Base-by-base conservation (phyloP, 345 rosid genomes). In the Moricandia moricandioides region DNA sequence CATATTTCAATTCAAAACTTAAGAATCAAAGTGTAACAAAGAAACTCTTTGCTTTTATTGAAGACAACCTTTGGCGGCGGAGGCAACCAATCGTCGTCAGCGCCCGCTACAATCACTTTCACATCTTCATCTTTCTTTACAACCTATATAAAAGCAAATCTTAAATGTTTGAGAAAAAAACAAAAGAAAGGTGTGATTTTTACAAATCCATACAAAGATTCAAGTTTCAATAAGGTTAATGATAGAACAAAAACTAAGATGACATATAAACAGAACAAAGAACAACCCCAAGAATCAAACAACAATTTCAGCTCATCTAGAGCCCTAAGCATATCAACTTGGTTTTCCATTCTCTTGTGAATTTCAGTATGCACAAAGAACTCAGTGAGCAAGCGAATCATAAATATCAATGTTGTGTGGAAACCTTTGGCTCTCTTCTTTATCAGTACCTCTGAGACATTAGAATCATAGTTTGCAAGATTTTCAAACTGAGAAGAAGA, bases 41-140 rank as follows among this genome's bases (percentile, higher is more conserved):
- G 24, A 21, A 21, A 21, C 24, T 21, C 24, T 21, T 21, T 21
- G 24, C 11, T 62, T 55, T 29, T 60, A 13, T 80, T 67, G 5
- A 69, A 27, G n/a, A 70, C 39, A 75, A 79, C 79, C 71, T 83
- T 79, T 5, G 93, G 90, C 0, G 91, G 90, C 35, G 90, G 89
- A 81, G 84, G 84, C 71, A 90, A 74, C 93, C 91, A 90, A 76
- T 90, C 96, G 6, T 90, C 96, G 6, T 88, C 96, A 51, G 88
- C 88, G 7, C 67, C 85, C 66, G 43, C 52, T 17, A 82, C 57
- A 29, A 83, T 29, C 31, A 81, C 86, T 66, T 79, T 62, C 55
- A 81, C 67, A 8, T 76, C 83, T 17, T 67, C 84, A 71, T 78
- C 83, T 29, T 29, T 76, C 35, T 78, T 75, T 7, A 27, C 70